phyloP scores from a whole-genome alignment of 2,329 filamentous ascomycete species.

The Chaetomiaceae sp. region DNA sequence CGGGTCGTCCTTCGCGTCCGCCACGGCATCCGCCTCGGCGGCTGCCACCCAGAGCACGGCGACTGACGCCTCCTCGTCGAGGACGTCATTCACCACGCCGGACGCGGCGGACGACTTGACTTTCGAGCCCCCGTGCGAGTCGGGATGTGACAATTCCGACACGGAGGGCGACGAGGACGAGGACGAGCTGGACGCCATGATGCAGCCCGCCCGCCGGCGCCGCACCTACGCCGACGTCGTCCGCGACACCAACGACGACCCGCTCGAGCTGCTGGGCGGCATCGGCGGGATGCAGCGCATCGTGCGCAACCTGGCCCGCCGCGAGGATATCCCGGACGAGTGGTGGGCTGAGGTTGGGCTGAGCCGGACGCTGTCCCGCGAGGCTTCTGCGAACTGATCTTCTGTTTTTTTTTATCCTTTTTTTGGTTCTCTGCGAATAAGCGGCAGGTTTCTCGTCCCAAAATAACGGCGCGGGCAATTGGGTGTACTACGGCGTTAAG shows the following conservation, averaged over 20 bases:
- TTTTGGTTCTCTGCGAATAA: neutral
- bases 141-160: constrained; percentile 50
- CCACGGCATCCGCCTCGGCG: constrained; percentile 45
- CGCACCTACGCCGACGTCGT: constrained; percentile 39
- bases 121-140: constrained; percentile 43
- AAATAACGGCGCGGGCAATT: constrained; percentile 1
- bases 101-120: constrained; percentile 32
- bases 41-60: constrained; percentile 37
- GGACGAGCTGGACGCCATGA: constrained; percentile 24
- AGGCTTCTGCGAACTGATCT: constrained; percentile 26
- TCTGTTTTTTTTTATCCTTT: neutral
- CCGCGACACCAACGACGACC: constrained; percentile 25
- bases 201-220: neutral
- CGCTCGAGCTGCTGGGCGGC: constrained; percentile 34
- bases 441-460: neutral
- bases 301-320: constrained; percentile 60
- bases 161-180: constrained; percentile 44
- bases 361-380: constrained; percentile 48
- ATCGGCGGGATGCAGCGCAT: constrained; percentile 63
- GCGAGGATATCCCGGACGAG: constrained; percentile 73
- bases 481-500: constrained; percentile 1
- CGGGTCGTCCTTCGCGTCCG: constrained; percentile 75
- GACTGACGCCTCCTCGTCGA: constrained; percentile 39
- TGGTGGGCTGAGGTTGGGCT: constrained; percentile 72
- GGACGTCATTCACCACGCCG: constrained; percentile 40